Evolutionary conservation across 345 rosid species (phyloP).

Genomic region (Carallia brachiata): DNA sequence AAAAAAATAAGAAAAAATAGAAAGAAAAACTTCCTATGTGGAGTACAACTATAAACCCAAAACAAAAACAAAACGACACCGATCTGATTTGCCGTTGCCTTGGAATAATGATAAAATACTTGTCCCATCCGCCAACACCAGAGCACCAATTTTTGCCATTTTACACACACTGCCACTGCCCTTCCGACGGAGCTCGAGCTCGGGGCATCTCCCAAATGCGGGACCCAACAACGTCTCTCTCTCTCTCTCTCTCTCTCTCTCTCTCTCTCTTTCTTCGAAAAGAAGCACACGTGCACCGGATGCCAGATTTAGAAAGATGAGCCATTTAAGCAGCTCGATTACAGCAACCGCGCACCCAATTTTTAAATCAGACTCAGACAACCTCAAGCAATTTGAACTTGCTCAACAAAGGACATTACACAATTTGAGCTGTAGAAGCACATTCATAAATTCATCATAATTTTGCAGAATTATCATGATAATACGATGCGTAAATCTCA

Average conservation of each 20-base stretch:
- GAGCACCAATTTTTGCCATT: not conserved
- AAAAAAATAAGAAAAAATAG: not conserved
- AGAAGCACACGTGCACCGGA: conserved; percentile 49
- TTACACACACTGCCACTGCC: too few species aligned
- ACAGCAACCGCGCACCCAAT: not conserved
- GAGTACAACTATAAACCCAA: too few species aligned
- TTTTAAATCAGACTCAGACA: not conserved
- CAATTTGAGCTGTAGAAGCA: too few species aligned
- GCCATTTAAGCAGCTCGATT: conserved; percentile 26
- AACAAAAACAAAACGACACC: conserved; percentile 6
- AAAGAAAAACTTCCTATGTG: too few species aligned
- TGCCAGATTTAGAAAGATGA: conserved; percentile 32
- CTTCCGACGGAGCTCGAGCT: not conserved
- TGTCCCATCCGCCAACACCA: not conserved
- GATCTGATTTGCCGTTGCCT: not conserved
- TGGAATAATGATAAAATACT: not conserved
- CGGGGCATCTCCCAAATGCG: not conserved
- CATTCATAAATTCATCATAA: too few species aligned
- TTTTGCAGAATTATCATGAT: too few species aligned
- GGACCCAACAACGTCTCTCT: conserved; percentile 25
- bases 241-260: not conserved
- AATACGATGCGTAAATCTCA: too few species aligned
- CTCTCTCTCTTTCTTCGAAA: conserved; percentile 6
- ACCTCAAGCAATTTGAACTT: too few species aligned
- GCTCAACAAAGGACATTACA: too few species aligned